A percentile compares a stretch with the other conserved stretches of the same genome.
phyloP scores from a whole-genome alignment of 2,329 filamentous ascomycete genomes.

The Sporothrix curviconia region DNA sequence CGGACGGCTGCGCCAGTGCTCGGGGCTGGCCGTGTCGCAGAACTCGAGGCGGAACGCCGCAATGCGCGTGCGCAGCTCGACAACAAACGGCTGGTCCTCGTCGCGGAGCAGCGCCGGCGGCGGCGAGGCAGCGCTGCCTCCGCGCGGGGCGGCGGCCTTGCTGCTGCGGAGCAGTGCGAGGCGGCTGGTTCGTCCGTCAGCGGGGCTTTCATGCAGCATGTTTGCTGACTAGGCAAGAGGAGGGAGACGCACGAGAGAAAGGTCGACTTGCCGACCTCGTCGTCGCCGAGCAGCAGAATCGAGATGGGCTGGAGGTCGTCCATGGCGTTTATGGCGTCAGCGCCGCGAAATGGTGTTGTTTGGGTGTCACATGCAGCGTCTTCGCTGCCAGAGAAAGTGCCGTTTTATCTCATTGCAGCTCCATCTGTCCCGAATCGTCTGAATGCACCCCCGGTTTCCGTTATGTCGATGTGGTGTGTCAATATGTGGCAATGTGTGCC shows the following conservation, averaged over 20 bases:
- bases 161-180: conserved; percentile 39
- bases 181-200: conserved; percentile 44
- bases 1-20: conserved; percentile 53
- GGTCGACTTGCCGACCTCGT: conserved; percentile 53
- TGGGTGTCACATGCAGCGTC: no score
- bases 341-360: no score
- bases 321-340: background rate
- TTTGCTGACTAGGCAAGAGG: conserved; percentile 10
- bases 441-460: no score
- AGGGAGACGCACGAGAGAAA: conserved; percentile 51
- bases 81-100: conserved; percentile 54
- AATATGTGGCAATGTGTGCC: no score
- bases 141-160: conserved; percentile 23
- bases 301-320: conserved; percentile 24
- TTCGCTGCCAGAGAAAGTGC: background rate
- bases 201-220: no score
- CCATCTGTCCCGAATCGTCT: no score
- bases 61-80: conserved; percentile 44
- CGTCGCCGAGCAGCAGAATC: conserved; percentile 54
- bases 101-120: conserved; percentile 48
- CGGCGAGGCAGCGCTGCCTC: no score
- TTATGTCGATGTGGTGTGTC: no score
- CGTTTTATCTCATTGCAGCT: no score
- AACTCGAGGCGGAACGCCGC: conserved; percentile 50
- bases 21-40: conserved; percentile 52